phyloP scores from a whole-genome alignment of 1,284 basidiomycete genomes.

The Calocybe gambosa region DNA sequence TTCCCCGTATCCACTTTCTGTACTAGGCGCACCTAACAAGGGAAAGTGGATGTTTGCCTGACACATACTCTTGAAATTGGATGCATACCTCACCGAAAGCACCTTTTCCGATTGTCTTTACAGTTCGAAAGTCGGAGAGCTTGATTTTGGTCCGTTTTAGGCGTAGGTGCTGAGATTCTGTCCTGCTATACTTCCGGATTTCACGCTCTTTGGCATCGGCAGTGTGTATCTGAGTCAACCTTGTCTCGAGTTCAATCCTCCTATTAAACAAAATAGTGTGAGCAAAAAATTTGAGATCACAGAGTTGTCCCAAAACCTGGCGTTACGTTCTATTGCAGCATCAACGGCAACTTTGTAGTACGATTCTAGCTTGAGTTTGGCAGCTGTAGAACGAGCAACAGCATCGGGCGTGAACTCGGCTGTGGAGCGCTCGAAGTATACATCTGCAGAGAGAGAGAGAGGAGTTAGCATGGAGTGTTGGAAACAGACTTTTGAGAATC shows the following conservation, averaged over 20 bases:
- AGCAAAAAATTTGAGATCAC: neutral
- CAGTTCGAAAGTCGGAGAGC: slow-evolving; percentile 89
- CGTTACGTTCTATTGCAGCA: slow-evolving; percentile 46
- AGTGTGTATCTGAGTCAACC: slow-evolving; percentile 71
- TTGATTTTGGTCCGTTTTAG: slow-evolving; percentile 91
- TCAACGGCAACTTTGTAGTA: slow-evolving; percentile 84
- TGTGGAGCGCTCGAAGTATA: slow-evolving; percentile 92
- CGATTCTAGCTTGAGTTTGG: slow-evolving; percentile 96
- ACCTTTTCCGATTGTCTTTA: slow-evolving; percentile 99
- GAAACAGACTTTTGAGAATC: slow-evolving; percentile 12
- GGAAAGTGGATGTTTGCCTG: neutral
- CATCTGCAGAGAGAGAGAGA: slow-evolving; percentile 39
- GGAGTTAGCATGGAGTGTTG: slow-evolving; percentile 1
- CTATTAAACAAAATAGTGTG: slow-evolving; percentile 33
- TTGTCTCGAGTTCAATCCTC: slow-evolving; percentile 90
- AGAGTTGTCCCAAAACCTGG: slow-evolving; percentile 32
- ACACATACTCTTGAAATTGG: neutral
- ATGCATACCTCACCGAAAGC: slow-evolving; percentile 87
- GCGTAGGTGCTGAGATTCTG: slow-evolving; percentile 89
- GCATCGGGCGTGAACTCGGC: slow-evolving; percentile 83
- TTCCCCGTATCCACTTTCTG: slow-evolving; percentile 97
- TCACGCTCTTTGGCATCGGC: slow-evolving; percentile 87
- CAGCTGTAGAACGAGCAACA: slow-evolving; percentile 88
- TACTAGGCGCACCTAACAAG: slow-evolving; percentile 79
- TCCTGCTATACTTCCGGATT: slow-evolving; percentile 84